Percentiles rank a stretch among this genome's conserved stretches.
Conservation (phyloP, 192 early-diverging fungal genomes). For the Entomortierella lignicola region DNA sequence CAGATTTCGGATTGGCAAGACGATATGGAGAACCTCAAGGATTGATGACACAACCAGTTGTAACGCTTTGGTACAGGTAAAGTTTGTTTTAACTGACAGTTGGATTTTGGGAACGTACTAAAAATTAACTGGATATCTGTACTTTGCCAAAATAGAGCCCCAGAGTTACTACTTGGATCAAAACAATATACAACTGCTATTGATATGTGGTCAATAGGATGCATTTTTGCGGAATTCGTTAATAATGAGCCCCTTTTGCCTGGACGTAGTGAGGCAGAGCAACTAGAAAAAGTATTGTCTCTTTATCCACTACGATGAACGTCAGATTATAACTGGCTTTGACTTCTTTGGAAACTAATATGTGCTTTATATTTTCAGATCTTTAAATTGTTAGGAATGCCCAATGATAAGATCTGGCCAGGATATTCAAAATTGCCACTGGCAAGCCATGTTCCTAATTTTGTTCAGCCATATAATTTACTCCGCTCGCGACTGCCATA, state of each 20-base stretch:
- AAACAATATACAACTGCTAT: constrained; percentile 74
- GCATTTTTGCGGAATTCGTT: constrained; percentile 96
- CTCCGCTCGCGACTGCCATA: constrained; percentile 61
- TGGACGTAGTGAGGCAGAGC: constrained; percentile 84
- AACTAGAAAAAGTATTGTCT: constrained; percentile 69
- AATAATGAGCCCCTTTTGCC: constrained; percentile 85
- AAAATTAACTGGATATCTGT: not conserved
- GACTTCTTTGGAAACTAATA: too few relatives aligned
- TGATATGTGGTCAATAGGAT: constrained; percentile 95
- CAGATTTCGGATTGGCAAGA: constrained; percentile 78
- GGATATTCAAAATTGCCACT: constrained; percentile 73
- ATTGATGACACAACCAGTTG: constrained; percentile 73
- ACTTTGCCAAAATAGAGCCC: constrained; percentile 58
- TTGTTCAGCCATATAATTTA: constrained; percentile 69
- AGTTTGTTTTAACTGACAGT: not conserved
- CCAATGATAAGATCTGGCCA: constrained; percentile 82
- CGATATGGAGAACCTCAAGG: constrained; percentile 72
- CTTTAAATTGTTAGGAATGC: constrained; percentile 90
- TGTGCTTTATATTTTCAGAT: constrained; percentile 59
- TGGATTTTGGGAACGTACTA: too few relatives aligned
- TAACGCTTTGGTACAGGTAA: constrained; percentile 79
- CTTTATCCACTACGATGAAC: too few relatives aligned
- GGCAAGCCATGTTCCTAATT: constrained; percentile 80
- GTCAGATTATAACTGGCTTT: too few relatives aligned
- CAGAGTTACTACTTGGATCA: constrained; percentile 69